Percentiles rank a stretch among this genome's conserved stretches.
phyloP scores from a whole-genome alignment of 805 yeast species.

The Torulaspora franciscae region DNA sequence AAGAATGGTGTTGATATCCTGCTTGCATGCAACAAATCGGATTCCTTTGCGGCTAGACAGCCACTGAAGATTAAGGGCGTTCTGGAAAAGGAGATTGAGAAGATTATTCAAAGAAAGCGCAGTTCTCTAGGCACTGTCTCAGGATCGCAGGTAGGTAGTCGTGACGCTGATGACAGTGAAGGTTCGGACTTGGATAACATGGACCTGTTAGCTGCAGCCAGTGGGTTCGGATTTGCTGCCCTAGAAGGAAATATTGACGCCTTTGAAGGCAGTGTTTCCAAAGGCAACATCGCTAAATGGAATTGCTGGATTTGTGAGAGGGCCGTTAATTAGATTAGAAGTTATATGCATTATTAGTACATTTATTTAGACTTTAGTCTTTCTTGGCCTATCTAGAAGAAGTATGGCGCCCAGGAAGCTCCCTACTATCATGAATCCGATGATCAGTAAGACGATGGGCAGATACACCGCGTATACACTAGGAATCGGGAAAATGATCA shows the following conservation, averaged over 20 bases:
- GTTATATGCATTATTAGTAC: slow-evolving; percentile 1
- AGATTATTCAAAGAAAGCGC: slow-evolving; percentile 43
- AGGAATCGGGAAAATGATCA: slow-evolving; percentile 28
- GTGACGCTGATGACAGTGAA: slow-evolving; percentile 16
- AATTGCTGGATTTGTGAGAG: slow-evolving; percentile 74
- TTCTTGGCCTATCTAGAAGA: slow-evolving; percentile 7
- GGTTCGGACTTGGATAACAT: slow-evolving; percentile 13
- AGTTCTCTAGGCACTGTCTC: slow-evolving; percentile 44
- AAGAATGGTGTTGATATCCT: slow-evolving; percentile 69
- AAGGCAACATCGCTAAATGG: slow-evolving; percentile 54
- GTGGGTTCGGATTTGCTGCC: slow-evolving; percentile 56
- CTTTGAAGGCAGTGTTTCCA: slow-evolving; percentile 65
- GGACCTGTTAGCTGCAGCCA: slow-evolving; percentile 8
- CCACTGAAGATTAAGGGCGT: slow-evolving; percentile 51
- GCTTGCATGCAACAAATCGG: slow-evolving; percentile 80
- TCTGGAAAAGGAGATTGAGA: slow-evolving; percentile 60
- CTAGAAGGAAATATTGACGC: slow-evolving; percentile 72
- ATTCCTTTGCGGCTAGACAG: slow-evolving; percentile 78
- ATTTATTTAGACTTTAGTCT: background rate
- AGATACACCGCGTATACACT: slow-evolving; percentile 31
- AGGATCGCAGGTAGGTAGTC: slow-evolving; percentile 12
- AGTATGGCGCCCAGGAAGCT: slow-evolving; percentile 26
- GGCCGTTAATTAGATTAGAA: slow-evolving; percentile 47
- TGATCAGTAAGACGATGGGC: slow-evolving; percentile 28
- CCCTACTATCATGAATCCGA: slow-evolving; percentile 29